Base-by-base conservation (phyloP, 306 rosid genomes). In the Cicer pinnatifidum region DNA sequence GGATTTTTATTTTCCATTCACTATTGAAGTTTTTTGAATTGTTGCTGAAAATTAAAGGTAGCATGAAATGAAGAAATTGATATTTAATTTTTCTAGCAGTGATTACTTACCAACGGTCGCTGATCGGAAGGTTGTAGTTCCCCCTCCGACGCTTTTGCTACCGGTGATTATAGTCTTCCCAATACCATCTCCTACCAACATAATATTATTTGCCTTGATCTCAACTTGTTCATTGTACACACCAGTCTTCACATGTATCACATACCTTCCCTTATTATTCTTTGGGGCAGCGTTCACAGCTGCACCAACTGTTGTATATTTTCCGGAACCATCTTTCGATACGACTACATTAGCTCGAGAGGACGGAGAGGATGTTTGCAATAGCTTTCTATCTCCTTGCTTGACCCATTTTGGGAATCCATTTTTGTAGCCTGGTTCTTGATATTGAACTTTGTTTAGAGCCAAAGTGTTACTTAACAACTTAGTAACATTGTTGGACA, bases 131-230 rank as follows among this genome's bases (percentile, higher is more conserved):
- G 96, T 90, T 8, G 96, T 90, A 60, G 84, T 52, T 8, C 93
- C 96, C 3, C 93, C 96, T 48, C 89, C 93, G 39, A 88, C 93
- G 50, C 96, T 90, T 73, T 71, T 78, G 76, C 93, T 90, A 15
- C 96, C 93, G 0, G 93, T 90, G 40, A 90, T 74, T 6, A 90
- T 67, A 44, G 93, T 90, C 53, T 79, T 85, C 5, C 96, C 96
- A 2, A 85, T 88, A 8, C 96, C 96, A 75, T 90, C 96, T 40
- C 96, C 96, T 0, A 85, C 40, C 82, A 90, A 75, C 93, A 88
- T 90, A 5, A 90, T 75, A 57, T 88, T 88, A 1, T 82, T 71
- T n/a, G 51, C 52, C 3, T 75, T 84, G 57, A 90, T 87, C 67
- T 76, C 76, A 56, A 90, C 78, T 69, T 88, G 87, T 37, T 90